phyloP scores from a whole-genome alignment of 2,329 filamentous ascomycete genomes.

The Calonectria fujianensis region DNA sequence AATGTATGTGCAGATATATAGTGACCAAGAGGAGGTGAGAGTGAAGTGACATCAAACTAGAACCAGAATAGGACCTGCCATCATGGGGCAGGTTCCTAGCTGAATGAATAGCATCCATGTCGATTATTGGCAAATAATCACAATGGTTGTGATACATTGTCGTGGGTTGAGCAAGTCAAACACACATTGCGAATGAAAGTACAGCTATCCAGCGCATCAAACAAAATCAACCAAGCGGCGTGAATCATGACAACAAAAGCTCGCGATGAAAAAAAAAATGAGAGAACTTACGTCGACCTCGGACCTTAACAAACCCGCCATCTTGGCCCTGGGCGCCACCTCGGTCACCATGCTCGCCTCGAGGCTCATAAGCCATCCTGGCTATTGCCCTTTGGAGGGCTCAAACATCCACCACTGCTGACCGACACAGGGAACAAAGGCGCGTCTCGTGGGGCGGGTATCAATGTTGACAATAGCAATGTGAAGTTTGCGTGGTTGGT shows the following conservation, averaged over 20 bases:
- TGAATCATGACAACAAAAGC: constrained; percentile 19
- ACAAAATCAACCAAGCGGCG: constrained; percentile 17
- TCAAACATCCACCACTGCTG: constrained; percentile 52
- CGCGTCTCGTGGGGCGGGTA: constrained; percentile 48
- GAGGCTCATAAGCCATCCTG: constrained; percentile 73
- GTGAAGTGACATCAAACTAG: neutral
- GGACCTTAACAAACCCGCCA: constrained; percentile 68
- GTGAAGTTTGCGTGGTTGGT: neutral
- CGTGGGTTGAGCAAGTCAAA: neutral
- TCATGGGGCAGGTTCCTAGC: neutral
- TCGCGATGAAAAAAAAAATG: constrained; percentile 17
- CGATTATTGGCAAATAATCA: constrained; percentile 18
- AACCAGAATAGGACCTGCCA: neutral
- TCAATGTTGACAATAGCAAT: constrained; percentile 14
- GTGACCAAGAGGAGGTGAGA: neutral
- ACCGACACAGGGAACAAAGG: constrained; percentile 34
- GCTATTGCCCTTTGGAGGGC: constrained; percentile 48
- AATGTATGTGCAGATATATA: neutral
- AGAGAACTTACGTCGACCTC: constrained; percentile 70
- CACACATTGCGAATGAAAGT: neutral
- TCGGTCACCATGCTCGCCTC: constrained; percentile 68
- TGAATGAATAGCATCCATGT: neutral
- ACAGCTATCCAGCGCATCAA: constrained; percentile 34
- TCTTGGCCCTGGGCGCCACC: constrained; percentile 64
- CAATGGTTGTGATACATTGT: neutral